phyloP scores from a whole-genome alignment of 768 basidiomycete species.

The Leccinum sublutescens region DNA sequence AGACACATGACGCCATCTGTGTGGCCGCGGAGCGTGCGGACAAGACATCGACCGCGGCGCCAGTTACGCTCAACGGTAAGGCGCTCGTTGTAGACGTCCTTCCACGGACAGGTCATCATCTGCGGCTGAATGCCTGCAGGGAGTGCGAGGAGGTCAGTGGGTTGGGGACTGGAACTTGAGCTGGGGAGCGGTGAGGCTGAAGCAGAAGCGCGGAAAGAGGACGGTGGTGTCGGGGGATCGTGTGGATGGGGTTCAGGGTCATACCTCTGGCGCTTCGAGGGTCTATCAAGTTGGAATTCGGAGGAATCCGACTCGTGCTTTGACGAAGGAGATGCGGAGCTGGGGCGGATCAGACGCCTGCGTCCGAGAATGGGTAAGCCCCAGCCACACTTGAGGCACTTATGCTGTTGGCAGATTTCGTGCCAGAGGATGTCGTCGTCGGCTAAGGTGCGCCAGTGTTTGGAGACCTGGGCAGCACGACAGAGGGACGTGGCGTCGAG shows the following conservation, averaged over 20 bases:
- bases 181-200: conserved; percentile 8
- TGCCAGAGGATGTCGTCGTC: conserved; percentile 97
- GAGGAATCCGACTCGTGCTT: conserved; percentile 43
- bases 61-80: conserved; percentile 95
- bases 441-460: conserved; percentile 81
- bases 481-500: conserved; percentile 93
- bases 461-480: conserved; percentile 88
- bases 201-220: conserved; percentile 17
- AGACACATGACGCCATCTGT: conserved; percentile 97
- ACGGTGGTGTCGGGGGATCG: neutral
- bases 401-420: conserved; percentile 96
- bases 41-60: conserved; percentile 87
- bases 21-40: conserved; percentile 87
- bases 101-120: conserved; percentile 87
- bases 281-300: conserved; percentile 31
- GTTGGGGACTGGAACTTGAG: conserved; percentile 6
- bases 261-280: conserved; percentile 51
- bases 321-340: conserved; percentile 34
- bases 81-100: conserved; percentile 97
- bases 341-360: conserved; percentile 47
- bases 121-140: conserved; percentile 29
- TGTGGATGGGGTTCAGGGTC: conserved; percentile 1
- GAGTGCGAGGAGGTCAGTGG: conserved; percentile 29
- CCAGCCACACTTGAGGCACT: conserved; percentile 97
- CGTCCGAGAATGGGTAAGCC: conserved; percentile 89